Evolutionary conservation across 2,329 filamentous ascomycete species (phyloP).

Genomic region (Fusarium compactum): DNA sequence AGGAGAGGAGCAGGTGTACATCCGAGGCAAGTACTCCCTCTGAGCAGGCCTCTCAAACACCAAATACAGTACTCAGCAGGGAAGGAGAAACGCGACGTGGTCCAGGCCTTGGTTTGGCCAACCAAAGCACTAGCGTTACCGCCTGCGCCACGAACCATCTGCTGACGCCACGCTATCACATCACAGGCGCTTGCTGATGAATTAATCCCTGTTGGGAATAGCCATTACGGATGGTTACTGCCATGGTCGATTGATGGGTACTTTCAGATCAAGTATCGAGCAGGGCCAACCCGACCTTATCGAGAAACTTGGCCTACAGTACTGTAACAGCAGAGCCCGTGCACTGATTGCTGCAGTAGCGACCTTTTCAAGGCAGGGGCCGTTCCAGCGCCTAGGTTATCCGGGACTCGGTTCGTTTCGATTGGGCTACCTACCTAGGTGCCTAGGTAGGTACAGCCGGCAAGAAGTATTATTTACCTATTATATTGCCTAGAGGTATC

Average conservation of each 20-base stretch:
- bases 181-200: slow-evolving; percentile 24
- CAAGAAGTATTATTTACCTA: not conserved
- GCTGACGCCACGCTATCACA: slow-evolving; percentile 42
- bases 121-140: slow-evolving; percentile 18
- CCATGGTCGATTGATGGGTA: slow-evolving; percentile 23
- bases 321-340: slow-evolving; percentile 15
- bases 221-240: slow-evolving; percentile 11
- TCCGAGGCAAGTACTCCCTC: slow-evolving; percentile 22
- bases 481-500: not conserved
- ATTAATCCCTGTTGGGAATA: slow-evolving; percentile 34
- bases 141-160: slow-evolving; percentile 32
- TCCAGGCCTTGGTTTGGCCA: slow-evolving; percentile 26
- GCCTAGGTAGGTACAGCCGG: not conserved
- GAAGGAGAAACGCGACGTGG: slow-evolving; percentile 11
- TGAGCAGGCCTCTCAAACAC: slow-evolving; percentile 17
- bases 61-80: slow-evolving; percentile 13
- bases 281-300: not conserved
- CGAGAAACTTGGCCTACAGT: slow-evolving; percentile 9
- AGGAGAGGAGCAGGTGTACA: slow-evolving; percentile 29
- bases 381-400: slow-evolving; percentile 32
- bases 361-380: slow-evolving; percentile 36
- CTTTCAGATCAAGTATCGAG: slow-evolving; percentile 27
- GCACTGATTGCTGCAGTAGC: slow-evolving; percentile 15
- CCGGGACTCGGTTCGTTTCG: slow-evolving; percentile 11
- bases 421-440: slow-evolving; percentile 5